Evolutionary conservation across 306 rosid species (phyloP).

Genomic region (barrel medic (Medicago truncatula)): DNA sequence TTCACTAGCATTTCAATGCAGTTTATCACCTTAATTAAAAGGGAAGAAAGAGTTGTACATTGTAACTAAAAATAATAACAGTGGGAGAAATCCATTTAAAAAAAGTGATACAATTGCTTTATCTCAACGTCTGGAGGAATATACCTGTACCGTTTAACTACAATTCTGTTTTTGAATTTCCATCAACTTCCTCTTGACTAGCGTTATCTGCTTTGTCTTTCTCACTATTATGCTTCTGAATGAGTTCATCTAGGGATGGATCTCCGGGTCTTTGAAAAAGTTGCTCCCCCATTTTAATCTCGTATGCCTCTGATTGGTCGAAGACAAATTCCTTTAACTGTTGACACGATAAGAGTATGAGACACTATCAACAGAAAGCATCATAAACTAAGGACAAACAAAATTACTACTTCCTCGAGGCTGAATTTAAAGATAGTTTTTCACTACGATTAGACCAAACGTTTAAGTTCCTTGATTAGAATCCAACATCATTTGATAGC

Average conservation of each 20-base stretch:
- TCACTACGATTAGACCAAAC: not conserved
- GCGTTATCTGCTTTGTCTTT: constrained; percentile 47
- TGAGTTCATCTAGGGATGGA: constrained; percentile 76
- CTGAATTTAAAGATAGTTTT: constrained; percentile 19
- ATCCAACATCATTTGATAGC: not conserved
- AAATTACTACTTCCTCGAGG: constrained; percentile 16
- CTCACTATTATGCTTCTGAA: constrained; percentile 57
- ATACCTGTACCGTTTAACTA: constrained; percentile 47
- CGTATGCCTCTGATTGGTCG: constrained; percentile 80
- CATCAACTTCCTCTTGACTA: constrained; percentile 41
- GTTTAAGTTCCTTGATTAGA: not conserved
- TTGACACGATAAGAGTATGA: constrained; percentile 23
- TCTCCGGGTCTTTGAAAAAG: constrained; percentile 82
- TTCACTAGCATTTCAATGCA: constrained; percentile 16
- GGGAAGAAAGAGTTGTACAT: not conserved
- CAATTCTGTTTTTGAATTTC: constrained; percentile 61
- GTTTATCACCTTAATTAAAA: constrained; percentile 15
- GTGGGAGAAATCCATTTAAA: not conserved
- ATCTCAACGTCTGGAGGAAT: constrained; percentile 32
- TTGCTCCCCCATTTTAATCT: constrained; percentile 83
- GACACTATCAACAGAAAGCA: constrained; percentile 16
- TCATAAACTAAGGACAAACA: constrained; percentile 3
- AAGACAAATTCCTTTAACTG: constrained; percentile 90
- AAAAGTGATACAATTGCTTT: constrained; percentile 1
- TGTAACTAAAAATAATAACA: constrained; percentile 19